Evolutionary conservation across 2,329 filamentous ascomycete genomes (phyloP), one percentile per base, ranked within the genome.

Genomic region (Microcyclosporella mali): DNA sequence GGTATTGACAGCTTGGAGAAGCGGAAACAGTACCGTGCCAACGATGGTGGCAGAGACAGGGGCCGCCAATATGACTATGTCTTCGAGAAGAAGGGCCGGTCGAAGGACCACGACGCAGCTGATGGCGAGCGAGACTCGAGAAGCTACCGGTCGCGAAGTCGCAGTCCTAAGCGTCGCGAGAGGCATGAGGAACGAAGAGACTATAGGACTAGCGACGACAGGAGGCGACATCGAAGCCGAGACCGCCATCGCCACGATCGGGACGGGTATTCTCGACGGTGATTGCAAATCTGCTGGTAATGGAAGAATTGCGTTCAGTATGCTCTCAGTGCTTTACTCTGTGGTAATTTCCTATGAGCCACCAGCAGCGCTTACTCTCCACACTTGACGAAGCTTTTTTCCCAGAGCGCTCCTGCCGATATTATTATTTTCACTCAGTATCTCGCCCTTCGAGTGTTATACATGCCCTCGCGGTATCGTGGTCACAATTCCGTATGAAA

Each of bases 1-100:
- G 92, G 92, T 45, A 86, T 97, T 25, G 79, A 82, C 43, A 83
- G 84, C 50, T 71, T 98, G 45, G 89, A 97, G 69, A 92, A 88
- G 73, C 85, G 86, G 67, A 79, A 85, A 44, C 92, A 97, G 57
- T 98, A 97, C 62, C 78, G 87, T 48, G 78, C 79, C n/a, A 75
- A 82, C 41, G 57, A 60, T 12, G 64, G 64, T 32, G 62, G 60
- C 7, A 56, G 59, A 16, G 59, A 58, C 21, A 54, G 62, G 8
- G 66, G 66, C 43, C 69, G 75, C 39, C 70, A 74, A 17, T 94
- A 94, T 60, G 76, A 78, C 41, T 88, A 94, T 79, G 81, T 95
- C 0, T 86, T 94, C 61, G 84, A 87, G 47, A 81, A 84, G 41
- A 77, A 84, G 4, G 57, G 60, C 25, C 50, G 52, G 15, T 41